phyloP scores from a whole-genome alignment of 75 land plant genomes.

The Picea sitchensis region DNA sequence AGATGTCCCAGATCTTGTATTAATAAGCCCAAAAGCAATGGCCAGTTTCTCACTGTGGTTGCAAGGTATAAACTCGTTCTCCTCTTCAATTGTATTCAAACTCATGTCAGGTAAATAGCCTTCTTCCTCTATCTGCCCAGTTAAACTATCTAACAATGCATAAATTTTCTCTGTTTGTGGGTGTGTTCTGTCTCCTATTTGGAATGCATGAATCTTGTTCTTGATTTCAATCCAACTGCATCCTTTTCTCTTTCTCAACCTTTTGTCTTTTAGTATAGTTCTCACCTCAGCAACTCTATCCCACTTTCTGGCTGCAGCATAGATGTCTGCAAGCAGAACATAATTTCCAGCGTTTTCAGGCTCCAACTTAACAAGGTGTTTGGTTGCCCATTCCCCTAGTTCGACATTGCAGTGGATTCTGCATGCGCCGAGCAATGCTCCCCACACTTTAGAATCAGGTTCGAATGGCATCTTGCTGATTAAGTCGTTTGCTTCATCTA shows the following conservation, averaged over 20 bases:
- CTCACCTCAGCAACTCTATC: constrained; percentile 29
- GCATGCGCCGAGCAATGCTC: constrained; percentile 32
- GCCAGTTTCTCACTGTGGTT: constrained; percentile 14
- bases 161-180: constrained; percentile 19
- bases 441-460: constrained; percentile 29
- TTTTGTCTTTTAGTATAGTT: constrained; percentile 12
- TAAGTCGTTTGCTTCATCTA: constrained; percentile 25
- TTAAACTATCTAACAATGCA: not conserved
- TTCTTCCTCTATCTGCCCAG: not conserved
- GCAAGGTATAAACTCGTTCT: not conserved
- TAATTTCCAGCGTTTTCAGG: constrained; percentile 31
- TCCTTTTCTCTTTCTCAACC: constrained; percentile 23
- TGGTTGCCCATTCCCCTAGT: constrained; percentile 12
- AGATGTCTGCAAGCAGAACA: constrained; percentile 30
- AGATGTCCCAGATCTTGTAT: constrained; percentile 11
- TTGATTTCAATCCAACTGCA: constrained; percentile 29
- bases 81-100: not conserved
- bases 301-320: constrained; percentile 36
- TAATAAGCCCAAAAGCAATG: constrained; percentile 14
- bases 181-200: constrained; percentile 25
- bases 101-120: not conserved
- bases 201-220: constrained; percentile 25
- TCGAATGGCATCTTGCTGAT: constrained; percentile 32
- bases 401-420: constrained; percentile 18
- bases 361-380: constrained; percentile 21